Evolutionary conservation across 345 rosid genomes (phyloP), one percentile per base, ranked within the genome.

Genomic region (Euphorbia tirucalli): DNA sequence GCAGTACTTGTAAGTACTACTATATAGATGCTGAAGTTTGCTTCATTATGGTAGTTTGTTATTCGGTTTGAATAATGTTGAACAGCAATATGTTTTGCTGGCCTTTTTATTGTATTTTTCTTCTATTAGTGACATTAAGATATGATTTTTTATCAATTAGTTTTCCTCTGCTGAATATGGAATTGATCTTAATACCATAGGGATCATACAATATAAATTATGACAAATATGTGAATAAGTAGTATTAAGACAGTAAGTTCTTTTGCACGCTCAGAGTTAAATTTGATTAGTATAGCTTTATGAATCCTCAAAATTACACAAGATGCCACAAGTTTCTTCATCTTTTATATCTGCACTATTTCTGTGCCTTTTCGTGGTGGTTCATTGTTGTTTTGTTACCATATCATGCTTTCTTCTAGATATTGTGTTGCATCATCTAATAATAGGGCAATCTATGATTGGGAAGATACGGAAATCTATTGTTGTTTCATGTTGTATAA

Each of bases 1-100:
- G 85, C 97, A 88, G 80, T 89, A 93, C 82, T 77, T 93, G 98
- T 93, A 81, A 86, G 97, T 75, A 48, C 37, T 63, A 3, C 58
- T 35, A 9, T 48, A 50, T 35, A 11, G 28, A 1, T 25, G 43
- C 41, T 63, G n/a, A 43, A 43, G 25, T 48, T 69, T 22, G 22
- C 19, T 62, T 71, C 24, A 1, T 52, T 37, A 7, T 68, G 52
- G 41, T 65, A 66, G 30, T 16, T 7, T 52, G 9, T 21, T 30
- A 6, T 11, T 31, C 28, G 1, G 6, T 44, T 19, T 65, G 21
- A 41, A 41, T 64, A 4, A 22, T 64, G 19, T 41, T 41, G 43
- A 32, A 64, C 8, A 55, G 19, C 3, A 21, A 1, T 3, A 3
- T 4, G 1, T 35, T 18, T 35, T 6, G n/a, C 27, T 50, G 21